Evolutionary conservation across 768 basidiomycete species (phyloP).

Genomic region (Tylopilus vinaceipallidus): DNA sequence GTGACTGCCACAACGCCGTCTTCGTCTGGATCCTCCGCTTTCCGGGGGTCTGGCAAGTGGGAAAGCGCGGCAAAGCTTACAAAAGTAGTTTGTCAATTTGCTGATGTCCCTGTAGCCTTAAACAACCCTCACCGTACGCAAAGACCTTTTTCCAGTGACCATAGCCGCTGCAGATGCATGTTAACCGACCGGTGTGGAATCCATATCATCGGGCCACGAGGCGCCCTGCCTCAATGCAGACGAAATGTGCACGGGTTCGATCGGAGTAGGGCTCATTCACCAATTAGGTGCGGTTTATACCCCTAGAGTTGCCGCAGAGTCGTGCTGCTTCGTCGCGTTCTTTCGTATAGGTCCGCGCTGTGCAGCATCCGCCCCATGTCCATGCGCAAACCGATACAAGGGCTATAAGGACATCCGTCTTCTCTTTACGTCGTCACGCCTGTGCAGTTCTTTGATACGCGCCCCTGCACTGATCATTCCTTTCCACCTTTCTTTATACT

Average conservation of each 20-base stretch:
- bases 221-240: slow-evolving; percentile 17
- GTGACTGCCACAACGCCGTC: neutral
- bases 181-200: neutral
- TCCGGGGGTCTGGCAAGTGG: too few relatives aligned
- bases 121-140: neutral
- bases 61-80: too few relatives aligned
- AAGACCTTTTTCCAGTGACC: neutral
- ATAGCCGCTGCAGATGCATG: neutral
- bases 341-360: slow-evolving; percentile 10
- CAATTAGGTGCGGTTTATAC: slow-evolving; percentile 3
- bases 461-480: neutral
- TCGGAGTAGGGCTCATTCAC: neutral
- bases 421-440: neutral
- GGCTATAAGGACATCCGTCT: slow-evolving; percentile 18
- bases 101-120: too few relatives aligned
- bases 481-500: slow-evolving; percentile 8
- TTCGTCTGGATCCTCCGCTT: too few relatives aligned
- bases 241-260: slow-evolving; percentile 2
- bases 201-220: slow-evolving; percentile 9
- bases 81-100: too few relatives aligned
- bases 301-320: neutral
- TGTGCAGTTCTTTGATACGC: neutral
- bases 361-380: slow-evolving; percentile 14
- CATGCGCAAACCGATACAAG: slow-evolving; percentile 9
- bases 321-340: neutral